Evolutionary conservation across 805 yeast genomes (phyloP), one percentile per base, ranked within the genome.

Genomic region (Yarrowia porcina): DNA sequence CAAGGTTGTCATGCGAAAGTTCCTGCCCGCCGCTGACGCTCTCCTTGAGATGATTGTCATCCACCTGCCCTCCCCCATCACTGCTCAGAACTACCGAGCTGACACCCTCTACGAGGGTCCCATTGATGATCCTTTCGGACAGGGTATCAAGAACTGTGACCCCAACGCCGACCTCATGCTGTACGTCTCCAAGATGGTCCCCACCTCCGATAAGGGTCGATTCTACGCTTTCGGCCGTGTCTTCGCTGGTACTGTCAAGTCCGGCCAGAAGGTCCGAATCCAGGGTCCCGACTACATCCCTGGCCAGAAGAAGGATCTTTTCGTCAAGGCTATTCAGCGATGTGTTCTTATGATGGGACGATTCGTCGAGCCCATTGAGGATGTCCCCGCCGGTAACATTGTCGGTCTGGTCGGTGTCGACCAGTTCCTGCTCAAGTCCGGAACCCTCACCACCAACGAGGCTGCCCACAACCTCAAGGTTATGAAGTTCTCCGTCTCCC

Each of bases 181-280:
- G 78, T 93, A 93, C 91, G 94, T 93, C 77, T 94, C 98, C 82
- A 93, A 93, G 97, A 93, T 93, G 99, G 98, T 93, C 73, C 99
- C 99, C 82, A 93, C 99, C 79, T 93, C 98, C 74, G 99, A 93
- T 82, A 94, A 93, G 86, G 99, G 99, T 87, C 91, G 99, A 85
- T 93, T 93, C 96, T 93, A 91, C 88, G 99, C 99, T 77, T 94
- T 93, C 84, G 99, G 99, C 82, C 94, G 99, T 87, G 98, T 93
- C 79, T 93, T 93, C 85, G 89, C 98, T 74, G 99, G 99, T 91
- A 93, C 98, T 76, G 97, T 94, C 76, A 89, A 82, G 80, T 90
- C 97, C 75, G 99, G 99, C 83, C 90, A 88, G 87, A 93, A 93
- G 90, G 97, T 93, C 77, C 90, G 99, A 85, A 93, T 93, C 77